Evolutionary conservation across 495 filamentous ascomycete genomes (phyloP).

Genomic region (Podospora comata): DNA sequence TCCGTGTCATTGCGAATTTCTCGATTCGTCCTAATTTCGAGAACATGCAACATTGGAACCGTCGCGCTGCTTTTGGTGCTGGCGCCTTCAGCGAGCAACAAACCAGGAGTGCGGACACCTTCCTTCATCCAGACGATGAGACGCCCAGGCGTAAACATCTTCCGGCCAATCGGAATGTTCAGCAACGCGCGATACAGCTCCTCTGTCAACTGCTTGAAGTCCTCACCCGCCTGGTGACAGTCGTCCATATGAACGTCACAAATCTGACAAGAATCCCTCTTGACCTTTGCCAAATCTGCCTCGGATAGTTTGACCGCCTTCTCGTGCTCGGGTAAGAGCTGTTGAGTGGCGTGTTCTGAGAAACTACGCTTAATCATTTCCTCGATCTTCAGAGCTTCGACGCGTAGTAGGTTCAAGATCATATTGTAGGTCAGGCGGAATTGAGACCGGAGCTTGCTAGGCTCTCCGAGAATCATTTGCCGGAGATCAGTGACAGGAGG

Average conservation of each 20-base stretch:
- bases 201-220: slow-evolving; percentile 66
- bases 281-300: slow-evolving; percentile 83
- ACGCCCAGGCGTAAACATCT: slow-evolving; percentile 68
- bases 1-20: slow-evolving; percentile 69
- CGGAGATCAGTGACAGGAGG: slow-evolving; percentile 76
- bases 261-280: slow-evolving; percentile 74
- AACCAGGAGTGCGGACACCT: slow-evolving; percentile 72
- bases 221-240: slow-evolving; percentile 77
- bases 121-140: slow-evolving; percentile 71
- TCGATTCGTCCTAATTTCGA: slow-evolving; percentile 65
- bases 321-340: slow-evolving; percentile 89
- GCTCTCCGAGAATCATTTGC: slow-evolving; percentile 94
- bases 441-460: slow-evolving; percentile 91
- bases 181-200: slow-evolving; percentile 72
- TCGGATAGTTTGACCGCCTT: slow-evolving; percentile 91
- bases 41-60: slow-evolving; percentile 66
- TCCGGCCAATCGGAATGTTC: slow-evolving; percentile 71
- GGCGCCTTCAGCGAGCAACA: slow-evolving; percentile 72
- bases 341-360: slow-evolving; percentile 97
- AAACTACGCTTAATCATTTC: slow-evolving; percentile 99
- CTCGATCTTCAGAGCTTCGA: slow-evolving; percentile 96
- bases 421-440: slow-evolving; percentile 99
- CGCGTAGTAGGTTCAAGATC: slow-evolving; percentile 93
- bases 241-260: slow-evolving; percentile 76
- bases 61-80: slow-evolving; percentile 50